phyloP scores from a whole-genome alignment of 1,284 basidiomycete genomes.

The Malassezia equina region DNA sequence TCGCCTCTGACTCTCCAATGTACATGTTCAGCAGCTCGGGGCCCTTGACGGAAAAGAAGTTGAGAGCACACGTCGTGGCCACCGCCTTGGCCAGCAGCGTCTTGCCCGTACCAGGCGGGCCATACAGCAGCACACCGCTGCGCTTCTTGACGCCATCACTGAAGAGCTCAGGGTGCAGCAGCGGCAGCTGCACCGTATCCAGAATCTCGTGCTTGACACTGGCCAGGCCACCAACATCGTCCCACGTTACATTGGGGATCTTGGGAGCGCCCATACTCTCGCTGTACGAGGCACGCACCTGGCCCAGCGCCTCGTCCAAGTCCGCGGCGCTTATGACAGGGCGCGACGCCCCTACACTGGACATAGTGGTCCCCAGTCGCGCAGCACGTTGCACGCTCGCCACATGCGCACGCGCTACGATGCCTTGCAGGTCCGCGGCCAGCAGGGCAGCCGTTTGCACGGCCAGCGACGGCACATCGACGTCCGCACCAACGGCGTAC shows the following conservation, averaged over 20 bases:
- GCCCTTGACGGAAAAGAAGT: slow-evolving; percentile 52
- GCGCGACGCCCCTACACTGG: slow-evolving; percentile 50
- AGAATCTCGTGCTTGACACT: slow-evolving; percentile 84
- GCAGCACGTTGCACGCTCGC: slow-evolving; percentile 55
- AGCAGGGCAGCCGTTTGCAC: slow-evolving; percentile 84
- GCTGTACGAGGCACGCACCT: slow-evolving; percentile 69
- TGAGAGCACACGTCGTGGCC: slow-evolving; percentile 55
- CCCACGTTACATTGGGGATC: slow-evolving; percentile 93
- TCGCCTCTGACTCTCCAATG: slow-evolving; percentile 52
- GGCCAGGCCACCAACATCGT: slow-evolving; percentile 87
- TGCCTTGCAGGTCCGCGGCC: slow-evolving; percentile 67
- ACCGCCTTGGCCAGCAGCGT: slow-evolving; percentile 56
- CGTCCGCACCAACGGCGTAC: slow-evolving; percentile 61
- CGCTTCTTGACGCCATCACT: slow-evolving; percentile 86
- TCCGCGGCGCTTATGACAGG: slow-evolving; percentile 60
- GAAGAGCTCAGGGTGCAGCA: slow-evolving; percentile 90
- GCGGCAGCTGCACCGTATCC: slow-evolving; percentile 89
- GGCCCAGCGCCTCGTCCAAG: slow-evolving; percentile 64
- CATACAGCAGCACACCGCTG: slow-evolving; percentile 57
- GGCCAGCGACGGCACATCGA: slow-evolving; percentile 64
- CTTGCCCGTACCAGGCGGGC: slow-evolving; percentile 51
- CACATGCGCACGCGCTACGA: slow-evolving; percentile 60
- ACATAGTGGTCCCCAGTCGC: slow-evolving; percentile 17
- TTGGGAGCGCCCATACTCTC: slow-evolving; percentile 91
- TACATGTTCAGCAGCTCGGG: slow-evolving; percentile 52